Evolutionary conservation across 2,329 filamentous ascomycete species (phyloP), one percentile per base, ranked within the genome.

Genomic region (Penicillium sp.): DNA sequence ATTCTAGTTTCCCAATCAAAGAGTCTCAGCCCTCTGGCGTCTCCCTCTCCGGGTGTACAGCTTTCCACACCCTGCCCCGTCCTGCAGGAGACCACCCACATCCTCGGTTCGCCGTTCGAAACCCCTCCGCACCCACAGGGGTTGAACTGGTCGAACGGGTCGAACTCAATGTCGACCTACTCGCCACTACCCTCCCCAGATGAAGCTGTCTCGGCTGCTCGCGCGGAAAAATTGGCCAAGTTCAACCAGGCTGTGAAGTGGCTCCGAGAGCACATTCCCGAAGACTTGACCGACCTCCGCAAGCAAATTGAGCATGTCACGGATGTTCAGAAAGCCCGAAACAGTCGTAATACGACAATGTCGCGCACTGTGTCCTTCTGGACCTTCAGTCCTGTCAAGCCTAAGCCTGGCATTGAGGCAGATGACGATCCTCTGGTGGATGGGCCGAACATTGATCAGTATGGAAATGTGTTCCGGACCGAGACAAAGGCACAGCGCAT

Each of bases 361-460:
- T 60, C 61, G 5, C 72, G 70, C 2, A 65, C 69, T 5, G 63
- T 63, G 1, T 76, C 74, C 1, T 76, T 75, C 52, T 77, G 75
- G 74, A 75, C 65, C 18, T 76, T 77, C 40, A 67, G 61, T 18
- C 67, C 69, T 3, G 48, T 68, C 6, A 59, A 66, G 43, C 29
- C 52, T 2, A 54, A 59, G 4, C 52, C 60, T 14, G 39, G 52
- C 8, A 47, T 55, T 18, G 38, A 50, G 8, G 38, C 56, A 3
- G 14, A 40, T 1, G 49, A 52, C 5, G 36, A 42, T 27, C 24
- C 32, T 45, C 16, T 32, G 10, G 6, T 18, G 8, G 47, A 44
- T 27, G 54, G 54, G 2, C 44, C 52, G 2, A 34, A 43, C n/a
- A 34, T 62, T 7, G 55, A 58, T 39, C 49, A 54, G 34, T 60